Base-by-base conservation (phyloP, 2,329 filamentous ascomycete species). In the Epicoccum nigrum region DNA sequence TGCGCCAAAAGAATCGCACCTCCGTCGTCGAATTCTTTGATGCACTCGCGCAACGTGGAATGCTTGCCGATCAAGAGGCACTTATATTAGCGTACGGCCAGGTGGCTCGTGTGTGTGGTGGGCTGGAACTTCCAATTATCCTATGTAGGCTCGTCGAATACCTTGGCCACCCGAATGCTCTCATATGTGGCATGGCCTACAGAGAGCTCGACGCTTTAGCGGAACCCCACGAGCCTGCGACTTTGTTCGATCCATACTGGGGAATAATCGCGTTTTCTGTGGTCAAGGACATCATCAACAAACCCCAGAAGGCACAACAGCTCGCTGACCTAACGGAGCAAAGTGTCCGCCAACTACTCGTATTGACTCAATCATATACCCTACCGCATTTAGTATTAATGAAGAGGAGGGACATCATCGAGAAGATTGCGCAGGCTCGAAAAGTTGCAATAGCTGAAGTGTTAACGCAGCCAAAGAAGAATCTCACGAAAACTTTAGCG, bases 241-340 rank as follows among this genome's bases (percentile, higher is more conserved):
- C 86, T 13, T 77, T 99, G 0, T 87, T 97, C 49, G 85, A 87
- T 47, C 92, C 93, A 0, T 97, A 92, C 71, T 97, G 93, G 92
- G 85, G 86, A 59, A 93, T 84, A 23, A 79, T 99, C 35, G 92
- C 91, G 0, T 88, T 93, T 52, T 83, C 87, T 41, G 86, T 90
- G 2, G 87, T 94, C 21, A 93, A 92, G 69, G 90, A 96, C 62
- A 81, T 97, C 54, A 81, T 87, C 17, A 81, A 83, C 39, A 84
- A 88, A 38, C 93, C 94, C n/a, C 90, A 94, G 63, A 88, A 92
- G 66, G 87, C 86, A 38, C 86, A 89, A 47, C 82, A 88, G 35
- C 81, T 97, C 40, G 90, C 92, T 19, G 91, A 96, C 58, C 75
- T 97, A 23, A 79, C 97, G 30, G 86, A 87, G 43, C 87, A 91